Evolutionary conservation across 768 basidiomycete genomes (phyloP), one percentile per base, ranked within the genome.

Genomic region (Leucosporidium scottii): DNA sequence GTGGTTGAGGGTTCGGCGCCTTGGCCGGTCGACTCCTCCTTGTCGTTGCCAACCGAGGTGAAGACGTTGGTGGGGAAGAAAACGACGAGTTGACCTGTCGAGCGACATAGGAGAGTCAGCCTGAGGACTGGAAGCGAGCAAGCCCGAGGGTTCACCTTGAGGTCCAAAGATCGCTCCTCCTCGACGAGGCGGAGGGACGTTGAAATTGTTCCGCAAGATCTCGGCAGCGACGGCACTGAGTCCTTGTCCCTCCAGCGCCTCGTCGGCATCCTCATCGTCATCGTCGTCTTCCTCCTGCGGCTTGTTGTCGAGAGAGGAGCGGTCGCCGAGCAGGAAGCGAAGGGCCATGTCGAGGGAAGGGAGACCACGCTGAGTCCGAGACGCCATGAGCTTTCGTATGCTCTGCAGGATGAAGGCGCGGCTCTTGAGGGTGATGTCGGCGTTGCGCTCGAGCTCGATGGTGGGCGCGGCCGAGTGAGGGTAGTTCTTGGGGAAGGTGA

Each of bases 281-380:
- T 72, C 71, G n/a, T 55, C 61, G 25, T 51, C 61, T 17, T 44
- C 20, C 49, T 49, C 50, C 8, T 28, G 66, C 15, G 69, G 74
- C 28, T 73, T 76, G 20, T 71, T 68, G 36, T 80, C 79, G 49
- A 75, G 72, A 44, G 75, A 75, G 0, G 78, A 76, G 36, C 78
- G 76, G n/a, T 74, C 77, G 51, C 88, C 91, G 21, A 92, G 79
- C 31, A 98, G 80, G 74, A 91, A 94, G 31, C 87, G 81, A 49
- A 93, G 80, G 72, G 91, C 94, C 0, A 86, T 82, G 70, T 92
- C 91, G 12, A 97, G 80, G 72, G 91, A 93, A 2, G 92, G 92
- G 1, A 64, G 20, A 1, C 67, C 64, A 0, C 56, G 31, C 28
- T 68, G 59, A 0, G 57, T 56, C n/a, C 85, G 83, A 8, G 81